Conservation (phyloP, 2,329 filamentous ascomycete species). For the Colletotrichum noveboracense region DNA sequence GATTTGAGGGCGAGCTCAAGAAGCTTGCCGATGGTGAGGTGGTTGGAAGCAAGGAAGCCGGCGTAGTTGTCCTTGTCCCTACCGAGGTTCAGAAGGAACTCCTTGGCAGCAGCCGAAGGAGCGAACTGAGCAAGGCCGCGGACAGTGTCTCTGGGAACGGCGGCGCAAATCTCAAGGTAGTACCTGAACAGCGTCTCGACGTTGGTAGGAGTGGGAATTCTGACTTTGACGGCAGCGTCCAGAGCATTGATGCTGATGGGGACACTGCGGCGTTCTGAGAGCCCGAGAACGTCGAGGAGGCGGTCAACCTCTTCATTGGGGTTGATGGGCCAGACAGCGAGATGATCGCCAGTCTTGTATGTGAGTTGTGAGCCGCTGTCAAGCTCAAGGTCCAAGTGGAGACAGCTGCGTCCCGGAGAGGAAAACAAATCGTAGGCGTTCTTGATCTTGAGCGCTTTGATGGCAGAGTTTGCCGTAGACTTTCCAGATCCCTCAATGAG, state of each 20-base stretch:
- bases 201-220: slow-evolving; percentile 43
- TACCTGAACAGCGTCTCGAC: slow-evolving; percentile 43
- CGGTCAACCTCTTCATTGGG: slow-evolving; percentile 35
- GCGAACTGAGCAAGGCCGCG: not conserved
- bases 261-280: slow-evolving; percentile 26
- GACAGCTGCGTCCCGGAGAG: slow-evolving; percentile 30
- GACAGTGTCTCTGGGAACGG: slow-evolving; percentile 32
- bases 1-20: slow-evolving; percentile 23
- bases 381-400: slow-evolving; percentile 38
- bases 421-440: slow-evolving; percentile 29
- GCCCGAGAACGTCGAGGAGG: slow-evolving; percentile 32
- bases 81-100: not conserved
- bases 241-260: slow-evolving; percentile 28
- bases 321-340: slow-evolving; percentile 45
- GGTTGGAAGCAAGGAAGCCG: slow-evolving; percentile 23
- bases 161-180: slow-evolving; percentile 47
- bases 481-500: slow-evolving; percentile 1
- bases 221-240: slow-evolving; percentile 25
- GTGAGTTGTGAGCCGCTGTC: slow-evolving; percentile 30
- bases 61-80: slow-evolving; percentile 40
- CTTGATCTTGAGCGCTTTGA: slow-evolving; percentile 23
- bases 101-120: not conserved
- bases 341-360: slow-evolving; percentile 46
- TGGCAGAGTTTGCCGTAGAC: slow-evolving; percentile 18
- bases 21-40: slow-evolving; percentile 30